These are phyloP conservation scores for Piper betle DNA, from an alignment of 164 flowering plant genomes.

Conservation along the genomic window DNA sequence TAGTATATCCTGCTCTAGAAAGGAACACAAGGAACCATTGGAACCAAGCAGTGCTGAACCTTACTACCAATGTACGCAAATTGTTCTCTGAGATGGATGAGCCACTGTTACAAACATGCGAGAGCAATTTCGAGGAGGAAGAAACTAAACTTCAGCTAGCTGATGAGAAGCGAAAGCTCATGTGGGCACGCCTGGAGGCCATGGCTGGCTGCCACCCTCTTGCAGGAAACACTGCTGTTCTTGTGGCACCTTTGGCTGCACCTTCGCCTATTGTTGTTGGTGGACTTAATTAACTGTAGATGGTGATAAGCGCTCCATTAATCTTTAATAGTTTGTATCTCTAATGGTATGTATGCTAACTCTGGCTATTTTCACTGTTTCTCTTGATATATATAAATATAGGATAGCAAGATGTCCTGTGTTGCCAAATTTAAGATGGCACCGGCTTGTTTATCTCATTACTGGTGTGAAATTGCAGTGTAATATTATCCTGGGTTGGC, in stretches of 20 bases:
- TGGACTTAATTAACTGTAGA: constrained; percentile 5
- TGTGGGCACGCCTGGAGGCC: constrained; percentile 61
- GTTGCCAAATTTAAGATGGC: constrained; percentile 1
- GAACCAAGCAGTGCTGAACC: constrained; percentile 83
- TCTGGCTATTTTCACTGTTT: neutral
- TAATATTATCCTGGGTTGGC: neutral
- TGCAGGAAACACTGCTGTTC: constrained; percentile 56
- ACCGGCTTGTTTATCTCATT: neutral
- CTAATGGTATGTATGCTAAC: neutral
- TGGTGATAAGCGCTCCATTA: neutral
- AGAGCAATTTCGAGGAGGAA: constrained; percentile 39
- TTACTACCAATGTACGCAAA: constrained; percentile 63
- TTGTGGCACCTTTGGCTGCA: constrained; percentile 34
- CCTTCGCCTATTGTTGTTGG: constrained; percentile 5
- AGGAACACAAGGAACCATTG: constrained; percentile 64
- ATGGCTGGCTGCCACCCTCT: constrained; percentile 52
- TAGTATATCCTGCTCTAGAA: constrained; percentile 68
- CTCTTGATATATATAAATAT: neutral
- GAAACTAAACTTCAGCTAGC: constrained; percentile 23
- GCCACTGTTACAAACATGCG: constrained; percentile 37
- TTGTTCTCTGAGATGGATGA: constrained; percentile 84
- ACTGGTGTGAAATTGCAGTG: neutral
- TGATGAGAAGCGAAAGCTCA: constrained; percentile 40
- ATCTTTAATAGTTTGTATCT: neutral
- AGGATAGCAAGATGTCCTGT: neutral